Conservation (phyloP, 2,329 filamentous ascomycete species). For the Tolypocladium capitatum region DNA sequence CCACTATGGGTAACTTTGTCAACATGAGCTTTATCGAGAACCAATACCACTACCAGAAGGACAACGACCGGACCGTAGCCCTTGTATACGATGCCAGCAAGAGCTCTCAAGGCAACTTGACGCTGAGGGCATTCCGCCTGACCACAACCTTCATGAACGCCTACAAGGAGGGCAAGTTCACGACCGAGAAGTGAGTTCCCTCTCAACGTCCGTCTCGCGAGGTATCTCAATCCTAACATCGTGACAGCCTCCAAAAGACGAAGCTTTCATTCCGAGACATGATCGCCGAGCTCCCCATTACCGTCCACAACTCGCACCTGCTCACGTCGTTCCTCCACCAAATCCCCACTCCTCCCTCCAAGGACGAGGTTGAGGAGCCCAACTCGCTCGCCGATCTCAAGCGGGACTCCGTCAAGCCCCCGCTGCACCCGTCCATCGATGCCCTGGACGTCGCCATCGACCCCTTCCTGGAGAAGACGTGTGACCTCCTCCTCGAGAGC, state of each 20-base stretch:
- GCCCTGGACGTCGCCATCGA: constrained; percentile 87
- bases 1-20: constrained; percentile 97
- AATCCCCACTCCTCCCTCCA: constrained; percentile 51
- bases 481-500: constrained; percentile 87
- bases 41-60: constrained; percentile 93
- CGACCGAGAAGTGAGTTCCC: constrained; percentile 67
- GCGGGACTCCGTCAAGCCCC: constrained; percentile 45
- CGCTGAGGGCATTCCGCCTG: constrained; percentile 80
- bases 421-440: constrained; percentile 79
- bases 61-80: constrained; percentile 78
- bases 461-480: constrained; percentile 96
- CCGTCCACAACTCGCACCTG: constrained; percentile 93
- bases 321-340: constrained; percentile 93
- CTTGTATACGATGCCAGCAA: constrained; percentile 92
- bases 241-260: constrained; percentile 76
- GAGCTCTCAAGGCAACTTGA: constrained; percentile 82
- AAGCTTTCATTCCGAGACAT: constrained; percentile 91
- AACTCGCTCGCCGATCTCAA: constrained; percentile 66
- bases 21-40: constrained; percentile 95
- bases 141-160: constrained; percentile 78
- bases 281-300: constrained; percentile 76
- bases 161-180: constrained; percentile 97
- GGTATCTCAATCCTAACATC: background rate
- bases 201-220: background rate
- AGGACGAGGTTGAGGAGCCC: constrained; percentile 60